Evolutionary conservation across 352 stramenopile genomes (phyloP).

Genomic region (Pythium rhizo-oryzae): DNA sequence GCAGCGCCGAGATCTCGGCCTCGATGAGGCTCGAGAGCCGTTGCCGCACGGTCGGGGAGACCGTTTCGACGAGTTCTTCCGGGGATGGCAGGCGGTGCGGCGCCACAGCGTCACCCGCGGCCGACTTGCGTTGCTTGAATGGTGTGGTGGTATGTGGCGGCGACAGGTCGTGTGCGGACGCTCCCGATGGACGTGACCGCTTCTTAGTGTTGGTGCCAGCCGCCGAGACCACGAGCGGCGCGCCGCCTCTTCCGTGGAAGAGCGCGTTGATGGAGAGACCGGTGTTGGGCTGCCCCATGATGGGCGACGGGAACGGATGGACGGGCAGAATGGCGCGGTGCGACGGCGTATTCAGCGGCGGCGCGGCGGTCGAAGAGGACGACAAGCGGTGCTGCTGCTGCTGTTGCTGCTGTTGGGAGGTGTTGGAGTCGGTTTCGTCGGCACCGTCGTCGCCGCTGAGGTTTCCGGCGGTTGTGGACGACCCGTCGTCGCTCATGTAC

Average conservation of each 20-base stretch:
- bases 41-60: slow-evolving; percentile 68
- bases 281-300: not conserved
- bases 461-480: slow-evolving; percentile 42
- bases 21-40: slow-evolving; percentile 77
- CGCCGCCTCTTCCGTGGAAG: slow-evolving; percentile 1
- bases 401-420: slow-evolving; percentile 1
- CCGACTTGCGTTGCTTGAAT: slow-evolving; percentile 32
- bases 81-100: slow-evolving; percentile 57
- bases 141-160: not conserved
- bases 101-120: not conserved
- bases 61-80: slow-evolving; percentile 77
- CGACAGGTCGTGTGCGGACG: not conserved
- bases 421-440: slow-evolving; percentile 37
- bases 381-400: not conserved
- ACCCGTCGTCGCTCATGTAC: slow-evolving; percentile 72
- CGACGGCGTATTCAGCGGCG: not conserved
- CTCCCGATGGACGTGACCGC: slow-evolving; percentile 7
- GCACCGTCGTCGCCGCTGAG: slow-evolving; percentile 61
- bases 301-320: slow-evolving; percentile 23
- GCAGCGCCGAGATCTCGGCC: slow-evolving; percentile 74
- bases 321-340: slow-evolving; percentile 22
- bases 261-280: slow-evolving; percentile 14
- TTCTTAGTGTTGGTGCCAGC: slow-evolving; percentile 11
- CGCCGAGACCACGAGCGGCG: not conserved
- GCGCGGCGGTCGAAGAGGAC: too few relatives aligned